Evolutionary conservation across 2,329 filamentous ascomycete species (phyloP), one percentile per base, ranked within the genome.

Genomic region (Fusarium nelsonii): DNA sequence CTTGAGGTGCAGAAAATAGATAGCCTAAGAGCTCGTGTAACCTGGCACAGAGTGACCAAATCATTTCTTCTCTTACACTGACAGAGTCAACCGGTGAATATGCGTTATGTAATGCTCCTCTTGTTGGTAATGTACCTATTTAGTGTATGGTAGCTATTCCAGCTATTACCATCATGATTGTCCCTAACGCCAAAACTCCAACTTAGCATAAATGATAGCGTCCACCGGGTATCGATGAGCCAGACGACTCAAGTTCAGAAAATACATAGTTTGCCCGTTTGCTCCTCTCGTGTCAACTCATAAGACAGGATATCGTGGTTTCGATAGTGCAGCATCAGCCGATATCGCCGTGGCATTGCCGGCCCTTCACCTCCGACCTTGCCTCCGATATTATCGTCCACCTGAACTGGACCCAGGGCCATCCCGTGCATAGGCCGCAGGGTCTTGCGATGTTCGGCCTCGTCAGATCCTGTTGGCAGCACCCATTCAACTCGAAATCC

Each of bases 221-320:
- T 51, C 56, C 63, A 30, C 58, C 54, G 54, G 67, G 67, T 70
- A 70, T 70, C 58, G 44, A 68, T 68, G 32, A 55, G 41, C 45
- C 59, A 60, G 52, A 40, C 58, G 58, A 56, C 56, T 55, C 63
- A 32, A 32, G 23, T 37, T 76, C 67, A 81, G 46, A 80, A 79
- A 33, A 81, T 73, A 62, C 76, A 80, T 32, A 81, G 40, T 65
- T 77, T 77, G 20, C 75, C 76, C n/a, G 75, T 78, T 58, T 76
- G 69, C 59, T 77, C 76, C 44, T 81, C 78, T 28, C 85, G 80
- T 44, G 79, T 82, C 55, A 93, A 78, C 76, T 92, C 89, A 79
- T 93, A 94, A 61, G 86, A 90, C 68, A 93, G 74, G 30, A 94
- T 85, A 3, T 87, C 86, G 72, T 92, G 88, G 77, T 93, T 88